Percentiles rank a stretch among this genome's conserved stretches.
Conservation (phyloP, 805 yeast species). For the Hanseniaspora vineae region DNA sequence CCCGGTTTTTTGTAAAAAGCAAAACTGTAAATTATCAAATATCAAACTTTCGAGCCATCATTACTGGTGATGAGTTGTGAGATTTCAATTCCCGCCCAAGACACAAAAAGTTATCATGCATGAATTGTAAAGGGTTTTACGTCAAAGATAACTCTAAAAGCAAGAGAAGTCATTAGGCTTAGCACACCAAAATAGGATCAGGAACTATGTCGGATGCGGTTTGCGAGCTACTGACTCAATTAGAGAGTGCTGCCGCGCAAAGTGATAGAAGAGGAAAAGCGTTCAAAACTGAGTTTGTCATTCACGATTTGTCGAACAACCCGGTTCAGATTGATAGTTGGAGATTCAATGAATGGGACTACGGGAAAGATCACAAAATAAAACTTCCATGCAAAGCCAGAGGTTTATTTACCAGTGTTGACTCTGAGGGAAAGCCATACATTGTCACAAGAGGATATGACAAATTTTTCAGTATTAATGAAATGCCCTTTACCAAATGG, state of each 20-base stretch:
- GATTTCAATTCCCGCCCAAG: too few relatives aligned
- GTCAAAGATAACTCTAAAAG: too few relatives aligned
- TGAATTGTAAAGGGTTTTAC: too few relatives aligned
- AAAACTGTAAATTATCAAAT: too few relatives aligned
- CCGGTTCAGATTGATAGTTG: constrained; percentile 33
- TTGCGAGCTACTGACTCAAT: constrained; percentile 5
- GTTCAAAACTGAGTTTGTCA: constrained; percentile 9
- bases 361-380: constrained; percentile 36
- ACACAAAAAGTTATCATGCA: too few relatives aligned
- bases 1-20: too few relatives aligned
- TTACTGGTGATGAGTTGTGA: too few relatives aligned
- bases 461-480: constrained; percentile 80
- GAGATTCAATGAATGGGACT: constrained; percentile 90
- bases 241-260: constrained; percentile 6
- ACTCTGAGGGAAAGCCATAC: constrained; percentile 19
- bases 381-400: constrained; percentile 64
- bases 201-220: background rate
- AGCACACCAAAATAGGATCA: too few relatives aligned
- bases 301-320: constrained; percentile 18
- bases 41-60: too few relatives aligned
- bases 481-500: constrained; percentile 41
- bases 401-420: constrained; percentile 55
- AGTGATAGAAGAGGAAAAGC: constrained; percentile 21
- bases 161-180: too few relatives aligned
- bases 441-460: constrained; percentile 84